These are phyloP conservation scores for Crithidia bombi DNA, from an alignment of 208 protist species.

Conservation along the genomic window DNA sequence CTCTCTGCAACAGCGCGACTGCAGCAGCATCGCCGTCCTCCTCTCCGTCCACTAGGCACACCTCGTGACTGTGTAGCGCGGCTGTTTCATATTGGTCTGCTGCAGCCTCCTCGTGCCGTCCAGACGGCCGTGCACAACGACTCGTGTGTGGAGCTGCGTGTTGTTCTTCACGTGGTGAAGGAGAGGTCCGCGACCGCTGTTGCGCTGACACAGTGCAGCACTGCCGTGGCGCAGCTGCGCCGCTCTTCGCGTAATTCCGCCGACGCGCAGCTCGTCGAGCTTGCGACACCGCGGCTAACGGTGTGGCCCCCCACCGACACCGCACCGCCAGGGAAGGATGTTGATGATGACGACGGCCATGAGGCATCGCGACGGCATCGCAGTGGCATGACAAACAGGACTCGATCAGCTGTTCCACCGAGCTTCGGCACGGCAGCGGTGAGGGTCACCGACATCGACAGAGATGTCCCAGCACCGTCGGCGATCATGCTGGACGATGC, in stretches of 20 bases:
- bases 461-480: slow-evolving; percentile 5
- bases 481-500: neutral
- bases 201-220: neutral
- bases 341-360: neutral
- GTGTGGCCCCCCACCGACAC: neutral
- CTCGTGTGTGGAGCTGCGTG: slow-evolving; percentile 7
- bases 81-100: slow-evolving; percentile 17
- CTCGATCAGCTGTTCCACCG: too few species aligned
- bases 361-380: neutral
- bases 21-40: neutral
- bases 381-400: neutral
- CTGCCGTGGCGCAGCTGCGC: slow-evolving; percentile 13
- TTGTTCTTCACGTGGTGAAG: slow-evolving; percentile 1
- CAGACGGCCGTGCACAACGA: neutral
- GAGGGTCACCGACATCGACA: slow-evolving; percentile 8
- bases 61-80: slow-evolving; percentile 18
- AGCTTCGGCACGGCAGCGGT: slow-evolving; percentile 19
- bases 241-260: neutral
- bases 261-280: neutral
- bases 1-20: neutral
- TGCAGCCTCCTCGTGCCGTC: slow-evolving; percentile 10
- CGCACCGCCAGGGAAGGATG: neutral
- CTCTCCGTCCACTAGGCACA: neutral
- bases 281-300: slow-evolving; percentile 12
- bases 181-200: neutral